Conservation (phyloP, 768 basidiomycete species). For the Tricholoma bakamatsutake region DNA sequence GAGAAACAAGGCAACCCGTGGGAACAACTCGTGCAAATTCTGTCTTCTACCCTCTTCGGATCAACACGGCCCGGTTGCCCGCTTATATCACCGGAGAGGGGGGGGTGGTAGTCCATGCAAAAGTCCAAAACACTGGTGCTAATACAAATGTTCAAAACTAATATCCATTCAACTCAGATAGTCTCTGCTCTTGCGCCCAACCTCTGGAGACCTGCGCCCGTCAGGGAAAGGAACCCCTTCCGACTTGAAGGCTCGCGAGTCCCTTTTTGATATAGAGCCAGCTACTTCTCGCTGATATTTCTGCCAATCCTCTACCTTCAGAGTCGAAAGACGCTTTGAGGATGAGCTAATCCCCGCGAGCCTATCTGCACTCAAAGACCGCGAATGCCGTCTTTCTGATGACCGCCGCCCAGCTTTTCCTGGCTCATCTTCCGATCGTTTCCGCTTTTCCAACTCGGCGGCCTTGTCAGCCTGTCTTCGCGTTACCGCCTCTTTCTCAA, state of each 20-base stretch:
- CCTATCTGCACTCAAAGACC: conserved; percentile 58
- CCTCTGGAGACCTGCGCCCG: conserved; percentile 19
- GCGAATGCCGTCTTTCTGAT: conserved; percentile 29
- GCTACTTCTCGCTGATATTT: conserved; percentile 53
- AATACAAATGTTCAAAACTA: conserved; percentile 1
- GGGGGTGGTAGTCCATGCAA: background rate
- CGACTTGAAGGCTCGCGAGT: conserved; percentile 25
- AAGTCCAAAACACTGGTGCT: conserved; percentile 1
- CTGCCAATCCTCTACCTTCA: conserved; percentile 88
- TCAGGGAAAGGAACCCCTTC: conserved; percentile 55
- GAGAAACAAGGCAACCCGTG: conserved; percentile 14
- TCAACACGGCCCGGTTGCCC: conserved; percentile 8
- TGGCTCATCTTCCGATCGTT: conserved; percentile 36
- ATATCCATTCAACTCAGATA: conserved; percentile 25
- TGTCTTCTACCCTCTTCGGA: conserved; percentile 18
- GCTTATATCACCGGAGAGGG: background rate
- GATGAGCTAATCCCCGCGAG: conserved; percentile 40
- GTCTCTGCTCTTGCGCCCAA: conserved; percentile 27
- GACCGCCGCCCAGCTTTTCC: conserved; percentile 28
- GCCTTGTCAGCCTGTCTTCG: conserved; percentile 69
- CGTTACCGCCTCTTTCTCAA: conserved; percentile 71
- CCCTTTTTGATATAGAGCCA: conserved; percentile 24
- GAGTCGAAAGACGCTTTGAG: conserved; percentile 60
- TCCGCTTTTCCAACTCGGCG: conserved; percentile 47
- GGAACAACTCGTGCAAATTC: conserved; percentile 19